Conservation (phyloP, 257 asterid species). For the Salvia miltiorrhiza region DNA sequence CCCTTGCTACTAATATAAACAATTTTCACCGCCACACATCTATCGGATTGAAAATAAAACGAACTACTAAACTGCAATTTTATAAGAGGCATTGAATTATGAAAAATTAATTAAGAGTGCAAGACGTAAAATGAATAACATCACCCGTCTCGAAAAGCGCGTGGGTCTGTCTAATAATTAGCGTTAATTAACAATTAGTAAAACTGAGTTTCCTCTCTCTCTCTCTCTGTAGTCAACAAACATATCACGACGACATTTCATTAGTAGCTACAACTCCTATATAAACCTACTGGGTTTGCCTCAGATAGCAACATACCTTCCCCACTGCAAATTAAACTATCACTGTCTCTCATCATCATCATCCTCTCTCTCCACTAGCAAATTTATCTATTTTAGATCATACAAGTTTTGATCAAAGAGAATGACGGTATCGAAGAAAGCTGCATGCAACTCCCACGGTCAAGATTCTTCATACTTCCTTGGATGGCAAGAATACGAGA, state of each 20-base stretch:
- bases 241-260: conserved; percentile 17
- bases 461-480: not conserved
- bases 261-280: conserved; percentile 21
- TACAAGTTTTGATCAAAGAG: too few relatives aligned
- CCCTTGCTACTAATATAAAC: too few relatives aligned
- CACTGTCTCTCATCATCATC: not conserved
- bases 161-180: not conserved
- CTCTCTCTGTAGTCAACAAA: conserved; percentile 16
- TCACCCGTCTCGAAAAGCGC: conserved; percentile 6
- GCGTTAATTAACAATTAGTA: too few relatives aligned
- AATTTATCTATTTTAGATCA: too few relatives aligned
- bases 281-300: conserved; percentile 24
- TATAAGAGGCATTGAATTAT: too few relatives aligned
- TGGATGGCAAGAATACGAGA: not conserved
- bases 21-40: too few relatives aligned
- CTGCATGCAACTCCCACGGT: conserved; percentile 1
- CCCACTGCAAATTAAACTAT: not conserved
- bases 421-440: not conserved
- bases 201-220: not conserved
- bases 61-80: too few relatives aligned
- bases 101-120: too few relatives aligned
- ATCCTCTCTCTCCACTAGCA: not conserved
- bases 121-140: not conserved
- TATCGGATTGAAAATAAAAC: too few relatives aligned
- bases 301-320: conserved; percentile 23